phyloP scores from a whole-genome alignment of 129 eudicot species.

The Silybum marianum region DNA sequence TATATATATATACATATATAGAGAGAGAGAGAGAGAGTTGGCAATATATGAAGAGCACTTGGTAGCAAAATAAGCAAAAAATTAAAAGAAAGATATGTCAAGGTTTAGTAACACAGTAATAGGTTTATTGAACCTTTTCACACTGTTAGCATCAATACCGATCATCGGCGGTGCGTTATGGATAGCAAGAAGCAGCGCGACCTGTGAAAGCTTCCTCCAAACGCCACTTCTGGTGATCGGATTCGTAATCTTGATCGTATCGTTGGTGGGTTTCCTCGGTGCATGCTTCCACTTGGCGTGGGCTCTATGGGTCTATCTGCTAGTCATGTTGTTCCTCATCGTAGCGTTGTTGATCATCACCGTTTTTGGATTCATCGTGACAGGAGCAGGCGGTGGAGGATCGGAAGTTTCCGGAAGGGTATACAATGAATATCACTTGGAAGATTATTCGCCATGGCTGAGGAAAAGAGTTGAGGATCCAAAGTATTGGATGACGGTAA shows the following conservation, averaged over 20 bases:
- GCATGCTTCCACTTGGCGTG: slow-evolving; percentile 82
- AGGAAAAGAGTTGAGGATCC: slow-evolving; percentile 62
- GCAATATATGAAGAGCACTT: no score
- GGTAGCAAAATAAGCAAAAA: not conserved
- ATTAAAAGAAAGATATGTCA: slow-evolving; percentile 35
- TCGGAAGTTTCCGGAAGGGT: slow-evolving; percentile 53
- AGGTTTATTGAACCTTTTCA: slow-evolving; percentile 77
- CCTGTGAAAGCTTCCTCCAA: slow-evolving; percentile 83
- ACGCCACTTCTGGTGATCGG: slow-evolving; percentile 80
- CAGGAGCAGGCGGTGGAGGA: slow-evolving; percentile 76
- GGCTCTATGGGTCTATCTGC: slow-evolving; percentile 71
- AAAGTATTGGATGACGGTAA: slow-evolving; percentile 56
- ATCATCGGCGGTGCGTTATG: slow-evolving; percentile 85
- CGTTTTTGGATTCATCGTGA: slow-evolving; percentile 75
- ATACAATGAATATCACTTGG: slow-evolving; percentile 67
- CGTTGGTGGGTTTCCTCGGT: slow-evolving; percentile 79
- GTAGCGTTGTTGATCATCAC: slow-evolving; percentile 55
- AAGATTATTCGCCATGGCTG: slow-evolving; percentile 72
- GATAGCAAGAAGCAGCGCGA: slow-evolving; percentile 66
- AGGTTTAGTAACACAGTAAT: slow-evolving; percentile 82
- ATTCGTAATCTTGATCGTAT: slow-evolving; percentile 63
- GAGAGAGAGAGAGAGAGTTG: no score
- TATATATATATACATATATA: not conserved
- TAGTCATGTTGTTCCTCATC: slow-evolving; percentile 62
- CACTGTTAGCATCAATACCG: slow-evolving; percentile 81